phyloP scores from a whole-genome alignment of 2,329 filamentous ascomycete genomes.

The Ceratocystis diversiconidia region DNA sequence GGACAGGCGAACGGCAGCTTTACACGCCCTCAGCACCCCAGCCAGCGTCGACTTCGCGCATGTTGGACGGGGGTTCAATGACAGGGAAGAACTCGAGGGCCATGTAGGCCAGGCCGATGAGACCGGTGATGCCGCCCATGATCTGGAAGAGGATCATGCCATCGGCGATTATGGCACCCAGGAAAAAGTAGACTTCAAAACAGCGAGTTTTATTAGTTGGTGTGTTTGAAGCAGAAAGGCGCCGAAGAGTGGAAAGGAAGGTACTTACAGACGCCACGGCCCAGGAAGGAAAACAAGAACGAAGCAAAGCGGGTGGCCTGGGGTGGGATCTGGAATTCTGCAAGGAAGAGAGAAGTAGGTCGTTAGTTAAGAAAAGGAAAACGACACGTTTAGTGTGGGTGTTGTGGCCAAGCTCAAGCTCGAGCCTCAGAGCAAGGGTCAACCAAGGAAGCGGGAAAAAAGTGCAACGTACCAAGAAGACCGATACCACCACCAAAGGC shows the following conservation, averaged over 20 bases:
- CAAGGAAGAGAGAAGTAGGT: not conserved
- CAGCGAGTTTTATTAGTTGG: slow-evolving; percentile 12
- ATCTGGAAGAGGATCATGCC: slow-evolving; percentile 52
- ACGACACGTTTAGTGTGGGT: not conserved
- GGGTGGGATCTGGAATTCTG: slow-evolving; percentile 88
- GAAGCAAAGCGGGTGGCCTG: slow-evolving; percentile 87
- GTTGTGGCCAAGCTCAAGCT: not conserved
- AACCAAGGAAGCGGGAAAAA: not conserved
- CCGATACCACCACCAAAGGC: slow-evolving; percentile 72
- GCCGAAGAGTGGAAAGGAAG: not conserved
- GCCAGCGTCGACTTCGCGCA: slow-evolving; percentile 61
- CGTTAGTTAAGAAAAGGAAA: not conserved
- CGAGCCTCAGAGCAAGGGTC: not conserved
- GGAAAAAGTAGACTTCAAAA: slow-evolving; percentile 77
- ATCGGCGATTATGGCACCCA: slow-evolving; percentile 73
- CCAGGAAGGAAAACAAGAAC: slow-evolving; percentile 95
- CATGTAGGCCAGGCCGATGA: slow-evolving; percentile 66
- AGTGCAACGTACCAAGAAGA: slow-evolving; percentile 43
- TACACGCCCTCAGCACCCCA: slow-evolving; percentile 70
- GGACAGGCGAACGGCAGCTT: slow-evolving; percentile 9
- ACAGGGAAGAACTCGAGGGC: slow-evolving; percentile 63
- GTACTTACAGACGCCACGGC: slow-evolving; percentile 79
- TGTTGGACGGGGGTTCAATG: slow-evolving; percentile 67
- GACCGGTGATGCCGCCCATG: slow-evolving; percentile 61
- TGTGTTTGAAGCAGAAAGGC: not conserved